Conservation (phyloP, 1,139 yeast genomes). For the Meyerozyma elateridarum region DNA sequence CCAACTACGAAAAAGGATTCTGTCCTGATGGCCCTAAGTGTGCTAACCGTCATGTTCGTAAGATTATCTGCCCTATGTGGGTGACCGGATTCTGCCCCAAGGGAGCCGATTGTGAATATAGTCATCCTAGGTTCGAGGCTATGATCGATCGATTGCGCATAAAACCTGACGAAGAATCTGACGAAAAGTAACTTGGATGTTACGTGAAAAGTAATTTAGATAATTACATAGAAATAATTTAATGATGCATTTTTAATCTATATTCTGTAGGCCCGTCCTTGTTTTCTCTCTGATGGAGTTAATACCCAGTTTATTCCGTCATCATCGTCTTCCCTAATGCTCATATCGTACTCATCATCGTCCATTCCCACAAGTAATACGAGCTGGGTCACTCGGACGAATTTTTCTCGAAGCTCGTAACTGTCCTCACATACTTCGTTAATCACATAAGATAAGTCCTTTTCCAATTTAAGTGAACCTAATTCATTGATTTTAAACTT, state of each 20-base stretch:
- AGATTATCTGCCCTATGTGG: constrained; percentile 75
- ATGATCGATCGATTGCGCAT: constrained; percentile 44
- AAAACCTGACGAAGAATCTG: constrained; percentile 33
- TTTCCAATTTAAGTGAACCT: constrained; percentile 81
- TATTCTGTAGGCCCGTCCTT: constrained; percentile 45
- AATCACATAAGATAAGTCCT: constrained; percentile 73
- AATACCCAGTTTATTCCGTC: constrained; percentile 71
- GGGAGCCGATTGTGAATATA: constrained; percentile 55
- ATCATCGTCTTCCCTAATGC: constrained; percentile 34
- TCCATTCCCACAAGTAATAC: constrained; percentile 80
- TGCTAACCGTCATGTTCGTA: constrained; percentile 73
- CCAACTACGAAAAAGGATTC: constrained; percentile 79
- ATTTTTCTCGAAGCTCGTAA: constrained; percentile 72
- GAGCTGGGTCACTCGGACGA: constrained; percentile 77
- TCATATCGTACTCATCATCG: constrained; percentile 61
- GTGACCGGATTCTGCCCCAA: constrained; percentile 91
- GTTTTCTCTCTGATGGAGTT: constrained; percentile 68
- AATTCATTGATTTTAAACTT: constrained; percentile 63
- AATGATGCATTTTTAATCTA: too few relatives aligned
- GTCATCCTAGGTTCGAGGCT: constrained; percentile 55
- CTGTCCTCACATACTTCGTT: constrained; percentile 56
- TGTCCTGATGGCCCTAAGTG: constrained; percentile 93
- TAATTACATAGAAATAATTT: too few relatives aligned
- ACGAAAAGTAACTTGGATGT: neutral
- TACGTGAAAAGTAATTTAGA: neutral